Conservation (phyloP, 1,284 basidiomycete species). For the Malassezia slooffiae region DNA sequence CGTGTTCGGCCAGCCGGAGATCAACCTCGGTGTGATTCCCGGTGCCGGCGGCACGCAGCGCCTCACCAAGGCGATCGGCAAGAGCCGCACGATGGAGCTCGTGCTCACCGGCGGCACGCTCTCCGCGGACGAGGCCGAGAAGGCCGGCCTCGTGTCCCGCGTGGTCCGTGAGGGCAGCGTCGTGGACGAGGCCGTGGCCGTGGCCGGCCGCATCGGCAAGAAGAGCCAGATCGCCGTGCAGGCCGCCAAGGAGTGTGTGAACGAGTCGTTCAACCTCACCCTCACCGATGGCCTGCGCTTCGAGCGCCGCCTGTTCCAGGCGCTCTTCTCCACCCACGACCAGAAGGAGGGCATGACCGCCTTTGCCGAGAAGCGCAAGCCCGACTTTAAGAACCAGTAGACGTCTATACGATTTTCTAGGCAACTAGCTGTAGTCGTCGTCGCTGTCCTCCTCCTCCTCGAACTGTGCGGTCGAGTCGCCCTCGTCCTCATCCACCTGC, state of each 20-base stretch:
- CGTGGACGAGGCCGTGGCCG: slow-evolving; percentile 73
- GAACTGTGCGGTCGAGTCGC: not conserved
- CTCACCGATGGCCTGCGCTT: slow-evolving; percentile 73
- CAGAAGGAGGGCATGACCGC: slow-evolving; percentile 97
- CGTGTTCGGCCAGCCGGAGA: slow-evolving; percentile 91
- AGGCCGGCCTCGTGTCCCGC: slow-evolving; percentile 72
- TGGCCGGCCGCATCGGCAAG: slow-evolving; percentile 68
- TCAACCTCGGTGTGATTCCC: slow-evolving; percentile 92
- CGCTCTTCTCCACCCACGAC: slow-evolving; percentile 83
- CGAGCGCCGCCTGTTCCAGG: slow-evolving; percentile 83
- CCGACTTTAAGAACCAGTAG: slow-evolving; percentile 35
- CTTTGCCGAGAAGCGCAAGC: slow-evolving; percentile 90
- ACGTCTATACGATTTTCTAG: not conserved
- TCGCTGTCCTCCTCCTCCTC: slow-evolving; percentile 11
- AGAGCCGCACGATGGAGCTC: slow-evolving; percentile 91
- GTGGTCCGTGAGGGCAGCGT: slow-evolving; percentile 62
- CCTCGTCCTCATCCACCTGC: slow-evolving; percentile 7
- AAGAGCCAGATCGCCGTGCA: slow-evolving; percentile 77
- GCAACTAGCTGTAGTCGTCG: slow-evolving; percentile 8
- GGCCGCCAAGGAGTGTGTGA: slow-evolving; percentile 90
- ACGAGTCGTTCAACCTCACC: slow-evolving; percentile 68
- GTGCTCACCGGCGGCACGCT: slow-evolving; percentile 67
- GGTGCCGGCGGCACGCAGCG: slow-evolving; percentile 74
- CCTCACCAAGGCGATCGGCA: slow-evolving; percentile 74
- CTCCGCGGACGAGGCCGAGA: slow-evolving; percentile 68